Evolutionary conservation across 1,284 basidiomycete genomes (phyloP).

Genomic region (Boletus mariae): DNA sequence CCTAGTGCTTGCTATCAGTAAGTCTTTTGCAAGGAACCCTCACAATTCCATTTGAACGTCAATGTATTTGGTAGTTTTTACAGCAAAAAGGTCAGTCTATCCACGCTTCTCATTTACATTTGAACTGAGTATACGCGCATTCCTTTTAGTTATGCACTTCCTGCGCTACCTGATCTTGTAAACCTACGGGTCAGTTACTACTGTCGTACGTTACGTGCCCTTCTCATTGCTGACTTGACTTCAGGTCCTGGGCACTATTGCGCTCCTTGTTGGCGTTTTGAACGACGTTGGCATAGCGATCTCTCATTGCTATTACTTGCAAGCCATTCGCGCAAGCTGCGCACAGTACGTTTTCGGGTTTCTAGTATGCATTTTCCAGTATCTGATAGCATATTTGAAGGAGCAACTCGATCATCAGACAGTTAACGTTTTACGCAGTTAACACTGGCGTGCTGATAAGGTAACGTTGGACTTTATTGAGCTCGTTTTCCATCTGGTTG

Average conservation of each 20-base stretch:
- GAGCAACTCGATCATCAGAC: constrained; percentile 58
- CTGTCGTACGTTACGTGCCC: background rate
- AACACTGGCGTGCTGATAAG: constrained; percentile 55
- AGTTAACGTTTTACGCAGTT: constrained; percentile 47
- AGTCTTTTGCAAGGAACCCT: constrained; percentile 1
- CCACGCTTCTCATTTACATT: background rate
- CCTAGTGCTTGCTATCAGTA: constrained; percentile 19
- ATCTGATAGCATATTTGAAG: constrained; percentile 31
- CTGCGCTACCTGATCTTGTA: constrained; percentile 8
- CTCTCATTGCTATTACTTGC: constrained; percentile 51
- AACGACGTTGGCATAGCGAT: constrained; percentile 48
- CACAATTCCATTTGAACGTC: background rate
- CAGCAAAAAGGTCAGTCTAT: constrained; percentile 41
- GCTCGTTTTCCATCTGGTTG: background rate
- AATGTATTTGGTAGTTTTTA: constrained; percentile 34
- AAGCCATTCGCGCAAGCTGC: constrained; percentile 45
- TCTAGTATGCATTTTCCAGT: background rate
- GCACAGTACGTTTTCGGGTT: constrained; percentile 14
- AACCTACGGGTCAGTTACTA: constrained; percentile 18
- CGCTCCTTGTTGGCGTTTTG: constrained; percentile 42
- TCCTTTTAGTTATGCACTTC: constrained; percentile 14
- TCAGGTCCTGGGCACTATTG: constrained; percentile 40
- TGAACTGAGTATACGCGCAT: constrained; percentile 22
- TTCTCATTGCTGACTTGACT: background rate
- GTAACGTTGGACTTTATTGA: constrained; percentile 30